These are phyloP conservation scores for Ramaria sp. DNA, from an alignment of 768 basidiomycete species.

Conservation along the genomic window DNA sequence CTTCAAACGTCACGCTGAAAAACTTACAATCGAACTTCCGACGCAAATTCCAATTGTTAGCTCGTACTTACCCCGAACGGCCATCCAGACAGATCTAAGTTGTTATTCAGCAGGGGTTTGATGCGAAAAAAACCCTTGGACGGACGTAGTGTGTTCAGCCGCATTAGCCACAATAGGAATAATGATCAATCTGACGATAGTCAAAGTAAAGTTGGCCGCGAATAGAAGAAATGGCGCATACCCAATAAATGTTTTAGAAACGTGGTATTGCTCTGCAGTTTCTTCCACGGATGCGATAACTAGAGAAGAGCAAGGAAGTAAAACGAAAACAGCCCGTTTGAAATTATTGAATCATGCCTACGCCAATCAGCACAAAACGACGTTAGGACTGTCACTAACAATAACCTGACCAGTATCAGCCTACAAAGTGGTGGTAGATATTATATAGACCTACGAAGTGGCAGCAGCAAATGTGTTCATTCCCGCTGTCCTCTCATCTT, in stretches of 20 bases:
- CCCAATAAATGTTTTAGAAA: constrained; percentile 76
- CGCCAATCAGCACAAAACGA: constrained; percentile 85
- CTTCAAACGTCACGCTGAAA: not conserved
- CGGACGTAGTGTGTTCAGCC: constrained; percentile 56
- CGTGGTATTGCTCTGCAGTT: constrained; percentile 66
- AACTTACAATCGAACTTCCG: constrained; percentile 67
- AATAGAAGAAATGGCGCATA: not conserved
- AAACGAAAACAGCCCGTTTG: not conserved
- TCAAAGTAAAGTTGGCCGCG: not conserved
- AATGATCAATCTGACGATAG: constrained; percentile 46
- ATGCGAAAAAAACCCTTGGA: constrained; percentile 9
- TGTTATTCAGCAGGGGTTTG: constrained; percentile 7
- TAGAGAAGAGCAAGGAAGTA: constrained; percentile 18
- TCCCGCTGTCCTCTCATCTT: constrained; percentile 28
- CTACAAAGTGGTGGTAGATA: not conserved
- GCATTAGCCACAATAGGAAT: constrained; percentile 82
- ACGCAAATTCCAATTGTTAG: constrained; percentile 72
- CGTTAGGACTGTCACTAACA: constrained; percentile 68
- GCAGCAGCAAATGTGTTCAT: constrained; percentile 69
- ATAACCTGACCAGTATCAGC: constrained; percentile 33
- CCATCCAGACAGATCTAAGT: constrained; percentile 80
- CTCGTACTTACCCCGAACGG: constrained; percentile 63
- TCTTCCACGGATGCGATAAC: constrained; percentile 92
- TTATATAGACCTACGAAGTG: constrained; percentile 26
- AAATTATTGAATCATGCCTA: constrained; percentile 22